phyloP scores from a whole-genome alignment of 768 basidiomycete genomes.

The Trametes sanguinea region DNA sequence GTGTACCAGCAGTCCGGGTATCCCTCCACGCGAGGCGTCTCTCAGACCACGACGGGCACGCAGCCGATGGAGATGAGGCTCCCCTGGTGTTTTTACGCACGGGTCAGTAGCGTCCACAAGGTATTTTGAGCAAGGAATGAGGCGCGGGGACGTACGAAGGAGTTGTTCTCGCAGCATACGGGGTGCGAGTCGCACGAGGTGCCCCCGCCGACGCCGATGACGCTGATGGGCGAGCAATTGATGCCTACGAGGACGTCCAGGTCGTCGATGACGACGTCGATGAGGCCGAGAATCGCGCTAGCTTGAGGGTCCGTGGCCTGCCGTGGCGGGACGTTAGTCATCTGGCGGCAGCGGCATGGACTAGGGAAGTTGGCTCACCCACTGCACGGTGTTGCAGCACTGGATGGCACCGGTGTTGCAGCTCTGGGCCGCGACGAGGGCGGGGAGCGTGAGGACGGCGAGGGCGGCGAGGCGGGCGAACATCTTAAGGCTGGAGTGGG shows the following conservation, averaged over 20 bases:
- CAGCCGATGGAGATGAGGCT: constrained; percentile 24
- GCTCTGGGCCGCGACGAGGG: background rate
- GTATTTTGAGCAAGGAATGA: no score
- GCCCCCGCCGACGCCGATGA: constrained; percentile 3
- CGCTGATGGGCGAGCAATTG: constrained; percentile 10
- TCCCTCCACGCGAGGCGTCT: no score
- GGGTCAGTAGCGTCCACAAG: no score
- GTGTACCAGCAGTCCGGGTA: no score
- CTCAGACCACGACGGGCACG: constrained; percentile 5
- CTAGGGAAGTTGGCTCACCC: background rate
- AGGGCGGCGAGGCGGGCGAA: constrained; percentile 6
- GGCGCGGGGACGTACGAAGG: background rate
- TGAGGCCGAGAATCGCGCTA: no score
- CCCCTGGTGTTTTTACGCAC: constrained; percentile 6
- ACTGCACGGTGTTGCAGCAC: constrained; percentile 14
- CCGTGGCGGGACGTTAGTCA: no score
- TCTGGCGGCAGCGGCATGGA: no score
- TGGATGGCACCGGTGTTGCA: constrained; percentile 16
- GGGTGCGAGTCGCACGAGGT: background rate
- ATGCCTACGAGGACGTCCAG: constrained; percentile 11
- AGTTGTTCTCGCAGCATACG: constrained; percentile 10
- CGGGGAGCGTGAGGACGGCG: constrained; percentile 7
- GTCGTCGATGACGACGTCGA: background rate
- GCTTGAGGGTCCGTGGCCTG: no score
- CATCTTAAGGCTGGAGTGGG: background rate